phyloP scores from a whole-genome alignment of 768 basidiomycete genomes.

The Pisolithus tinctorius region DNA sequence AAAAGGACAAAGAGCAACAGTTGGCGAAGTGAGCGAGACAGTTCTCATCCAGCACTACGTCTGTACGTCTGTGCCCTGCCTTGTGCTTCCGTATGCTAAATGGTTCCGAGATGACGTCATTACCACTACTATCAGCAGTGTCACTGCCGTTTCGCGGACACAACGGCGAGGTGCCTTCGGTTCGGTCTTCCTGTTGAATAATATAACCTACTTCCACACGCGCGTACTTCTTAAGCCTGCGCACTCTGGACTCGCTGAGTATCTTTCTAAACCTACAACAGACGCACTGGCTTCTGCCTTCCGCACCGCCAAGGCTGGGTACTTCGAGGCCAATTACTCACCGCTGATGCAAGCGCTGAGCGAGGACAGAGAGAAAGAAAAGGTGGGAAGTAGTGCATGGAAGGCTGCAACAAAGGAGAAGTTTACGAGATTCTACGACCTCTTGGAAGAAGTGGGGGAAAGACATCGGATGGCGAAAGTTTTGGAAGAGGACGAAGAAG shows the following conservation, averaged over 20 bases:
- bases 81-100: neutral
- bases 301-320: conserved; percentile 76
- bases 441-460: conserved; percentile 74
- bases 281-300: conserved; percentile 63
- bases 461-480: conserved; percentile 64
- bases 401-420: conserved; percentile 72
- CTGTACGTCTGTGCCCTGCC: conserved; percentile 38
- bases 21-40: conserved; percentile 48
- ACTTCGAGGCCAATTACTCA: conserved; percentile 79
- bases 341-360: conserved; percentile 61
- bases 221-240: conserved; percentile 49
- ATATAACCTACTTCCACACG: conserved; percentile 61
- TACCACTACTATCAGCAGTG: conserved; percentile 50
- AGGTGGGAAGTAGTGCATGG: conserved; percentile 35
- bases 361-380: conserved; percentile 41
- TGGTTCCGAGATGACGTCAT: conserved; percentile 63
- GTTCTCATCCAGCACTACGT: conserved; percentile 69
- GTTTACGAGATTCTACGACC: conserved; percentile 74
- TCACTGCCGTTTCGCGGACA: conserved; percentile 57
- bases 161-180: conserved; percentile 59
- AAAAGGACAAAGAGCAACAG: conserved; percentile 31
- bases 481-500: conserved; percentile 63
- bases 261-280: conserved; percentile 56
- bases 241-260: conserved; percentile 36
- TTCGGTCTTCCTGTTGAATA: conserved; percentile 77